phyloP scores from a whole-genome alignment of 768 basidiomycete genomes.

The Cyathus striatus region DNA sequence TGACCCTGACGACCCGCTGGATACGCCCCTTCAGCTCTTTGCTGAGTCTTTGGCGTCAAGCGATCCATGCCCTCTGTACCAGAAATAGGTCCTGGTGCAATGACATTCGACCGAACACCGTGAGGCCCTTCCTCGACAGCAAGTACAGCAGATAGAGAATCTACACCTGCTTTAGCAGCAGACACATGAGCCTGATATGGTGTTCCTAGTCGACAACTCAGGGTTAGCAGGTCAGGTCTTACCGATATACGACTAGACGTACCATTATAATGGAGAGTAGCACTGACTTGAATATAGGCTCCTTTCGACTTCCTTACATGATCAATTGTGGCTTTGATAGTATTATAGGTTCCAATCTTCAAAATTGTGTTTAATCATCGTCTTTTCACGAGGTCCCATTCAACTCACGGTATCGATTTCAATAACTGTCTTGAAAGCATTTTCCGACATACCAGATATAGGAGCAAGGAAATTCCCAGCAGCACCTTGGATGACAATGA shows the following conservation, averaged over 20 bases:
- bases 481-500: conserved; percentile 49
- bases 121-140: conserved; percentile 93
- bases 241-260: too few relatives aligned
- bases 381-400: not conserved
- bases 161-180: conserved; percentile 91
- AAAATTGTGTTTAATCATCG: conserved; percentile 2
- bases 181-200: conserved; percentile 92
- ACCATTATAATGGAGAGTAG: conserved; percentile 85
- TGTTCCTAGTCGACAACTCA: conserved; percentile 50
- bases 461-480: conserved; percentile 96
- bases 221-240: too few relatives aligned
- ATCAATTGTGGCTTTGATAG: conserved; percentile 85
- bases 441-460: conserved; percentile 77
- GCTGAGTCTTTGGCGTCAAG: conserved; percentile 30
- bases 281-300: conserved; percentile 85
- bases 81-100: conserved; percentile 78
- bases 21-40: conserved; percentile 6
- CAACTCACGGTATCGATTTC: conserved; percentile 83
- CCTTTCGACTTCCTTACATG: conserved; percentile 70
- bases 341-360: conserved; percentile 90
- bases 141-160: conserved; percentile 80
- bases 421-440: conserved; percentile 88
- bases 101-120: conserved; percentile 88
- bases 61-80: conserved; percentile 73
- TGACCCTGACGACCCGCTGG: conserved; percentile 51